A percentile compares a stretch with the other conserved stretches of the same genome.
Conservation (phyloP, 1,284 basidiomycete species). For the Ustilago vetiveriae region DNA sequence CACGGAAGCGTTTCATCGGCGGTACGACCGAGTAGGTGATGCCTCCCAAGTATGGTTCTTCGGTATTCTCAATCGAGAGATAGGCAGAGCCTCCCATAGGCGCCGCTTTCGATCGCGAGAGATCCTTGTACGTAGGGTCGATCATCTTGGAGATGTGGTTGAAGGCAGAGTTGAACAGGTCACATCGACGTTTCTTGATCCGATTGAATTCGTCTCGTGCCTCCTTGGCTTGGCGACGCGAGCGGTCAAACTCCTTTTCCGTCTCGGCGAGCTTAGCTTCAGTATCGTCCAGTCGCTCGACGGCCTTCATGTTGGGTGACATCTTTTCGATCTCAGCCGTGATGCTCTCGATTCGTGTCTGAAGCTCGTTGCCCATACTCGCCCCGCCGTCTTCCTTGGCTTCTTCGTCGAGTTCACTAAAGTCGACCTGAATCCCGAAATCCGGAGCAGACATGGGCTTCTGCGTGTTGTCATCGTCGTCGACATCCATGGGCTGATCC, state of each 20-base stretch:
- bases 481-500: constrained; percentile 72
- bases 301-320: constrained; percentile 95
- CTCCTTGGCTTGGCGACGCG: constrained; percentile 80
- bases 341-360: constrained; percentile 68
- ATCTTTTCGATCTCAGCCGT: constrained; percentile 85
- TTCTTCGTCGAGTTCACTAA: constrained; percentile 78
- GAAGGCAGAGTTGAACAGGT: constrained; percentile 95
- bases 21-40: constrained; percentile 97
- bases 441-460: constrained; percentile 78
- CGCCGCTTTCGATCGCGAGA: constrained; percentile 90
- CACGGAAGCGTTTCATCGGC: constrained; percentile 97
- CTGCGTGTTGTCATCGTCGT: constrained; percentile 76
- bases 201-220: constrained; percentile 91
- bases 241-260: constrained; percentile 72
- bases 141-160: constrained; percentile 93
- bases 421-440: constrained; percentile 91
- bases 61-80: constrained; percentile 91
- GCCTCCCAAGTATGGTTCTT: constrained; percentile 95
- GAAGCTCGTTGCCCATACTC: constrained; percentile 78
- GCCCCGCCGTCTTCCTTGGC: constrained; percentile 80
- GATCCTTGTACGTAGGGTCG: constrained; percentile 95
- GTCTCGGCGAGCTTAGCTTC: constrained; percentile 74
- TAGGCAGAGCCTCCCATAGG: constrained; percentile 97
- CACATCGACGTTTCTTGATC: constrained; percentile 75
- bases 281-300: constrained; percentile 92